A percentile compares a stretch with the other conserved stretches of the same genome.
Evolutionary conservation across 768 basidiomycete species (phyloP).

Genomic region (Amanita exitialis): DNA sequence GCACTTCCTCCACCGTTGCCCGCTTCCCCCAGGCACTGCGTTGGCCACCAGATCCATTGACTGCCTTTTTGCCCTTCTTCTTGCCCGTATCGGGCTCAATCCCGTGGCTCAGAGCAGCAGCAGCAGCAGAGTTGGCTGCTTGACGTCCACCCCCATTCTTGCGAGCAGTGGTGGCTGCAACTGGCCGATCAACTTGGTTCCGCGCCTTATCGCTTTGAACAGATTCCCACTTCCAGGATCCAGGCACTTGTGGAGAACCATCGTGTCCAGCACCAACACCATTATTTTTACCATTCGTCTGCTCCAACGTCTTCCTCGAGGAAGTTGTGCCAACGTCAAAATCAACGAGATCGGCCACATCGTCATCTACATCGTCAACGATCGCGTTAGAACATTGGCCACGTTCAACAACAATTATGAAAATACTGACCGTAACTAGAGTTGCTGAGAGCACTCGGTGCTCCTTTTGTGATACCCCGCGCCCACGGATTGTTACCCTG

Average conservation of each 20-base stretch:
- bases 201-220: not conserved
- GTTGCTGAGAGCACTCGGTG: not conserved
- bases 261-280: not conserved
- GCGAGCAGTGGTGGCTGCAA: not conserved
- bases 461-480: not conserved
- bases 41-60: not conserved
- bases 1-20: conserved; percentile 1
- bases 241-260: not conserved
- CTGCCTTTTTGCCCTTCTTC: conserved; percentile 1
- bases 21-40: not conserved
- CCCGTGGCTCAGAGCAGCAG: not conserved
- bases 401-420: not conserved
- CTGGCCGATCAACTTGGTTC: not conserved
- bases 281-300: not conserved
- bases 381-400: not conserved
- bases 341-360: conserved; percentile 1
- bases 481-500: conserved; percentile 1
- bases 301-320: conserved; percentile 2
- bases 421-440: not conserved
- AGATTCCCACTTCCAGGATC: conserved; percentile 2
- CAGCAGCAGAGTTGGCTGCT: not conserved
- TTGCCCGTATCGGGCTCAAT: not conserved
- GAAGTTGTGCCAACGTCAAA: not conserved
- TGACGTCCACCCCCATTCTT: not conserved
- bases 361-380: not conserved